Conservation (phyloP, 2,329 filamentous ascomycete species). For the Didymosphaeria variabile region DNA sequence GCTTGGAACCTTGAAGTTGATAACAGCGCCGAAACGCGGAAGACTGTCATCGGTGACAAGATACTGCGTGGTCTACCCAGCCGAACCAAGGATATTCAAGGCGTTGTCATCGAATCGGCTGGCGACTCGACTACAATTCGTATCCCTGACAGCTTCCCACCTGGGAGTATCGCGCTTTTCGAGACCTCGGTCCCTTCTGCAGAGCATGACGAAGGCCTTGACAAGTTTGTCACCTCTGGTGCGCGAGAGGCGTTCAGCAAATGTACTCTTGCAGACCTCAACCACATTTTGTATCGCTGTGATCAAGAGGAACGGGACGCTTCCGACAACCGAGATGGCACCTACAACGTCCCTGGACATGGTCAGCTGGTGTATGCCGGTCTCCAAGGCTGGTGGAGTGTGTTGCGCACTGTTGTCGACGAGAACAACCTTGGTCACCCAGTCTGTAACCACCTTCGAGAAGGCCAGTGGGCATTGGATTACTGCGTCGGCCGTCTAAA, state of each 20-base stretch:
- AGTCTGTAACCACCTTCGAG: conserved; percentile 88
- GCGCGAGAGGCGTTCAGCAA: conserved; percentile 80
- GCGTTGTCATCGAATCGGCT: conserved; percentile 75
- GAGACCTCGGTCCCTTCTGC: conserved; percentile 94
- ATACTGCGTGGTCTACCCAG: conserved; percentile 85
- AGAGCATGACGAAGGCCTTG: conserved; percentile 83
- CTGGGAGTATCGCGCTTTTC: conserved; percentile 92
- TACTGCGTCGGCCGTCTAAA: conserved; percentile 84
- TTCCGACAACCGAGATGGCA: conserved; percentile 82
- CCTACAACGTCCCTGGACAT: conserved; percentile 84
- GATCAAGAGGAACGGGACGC: conserved; percentile 87
- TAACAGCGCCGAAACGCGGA: conserved; percentile 72
- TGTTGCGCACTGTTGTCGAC: conserved; percentile 82
- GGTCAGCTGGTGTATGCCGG: conserved; percentile 92
- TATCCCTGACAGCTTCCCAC: conserved; percentile 84
- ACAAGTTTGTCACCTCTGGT: conserved; percentile 85
- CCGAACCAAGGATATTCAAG: conserved; percentile 76
- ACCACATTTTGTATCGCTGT: conserved; percentile 89
- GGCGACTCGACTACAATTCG: conserved; percentile 80
- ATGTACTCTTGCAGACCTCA: conserved; percentile 82
- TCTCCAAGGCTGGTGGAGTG: conserved; percentile 98
- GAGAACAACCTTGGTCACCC: conserved; percentile 94
- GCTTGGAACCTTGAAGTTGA: conserved; percentile 95
- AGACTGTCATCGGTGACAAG: conserved; percentile 72
- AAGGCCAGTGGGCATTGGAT: conserved; percentile 92